A percentile compares a stretch with the other conserved stretches of the same genome.
Conservation (phyloP, 129 eudicot species). For the Escallonia herrerae region DNA sequence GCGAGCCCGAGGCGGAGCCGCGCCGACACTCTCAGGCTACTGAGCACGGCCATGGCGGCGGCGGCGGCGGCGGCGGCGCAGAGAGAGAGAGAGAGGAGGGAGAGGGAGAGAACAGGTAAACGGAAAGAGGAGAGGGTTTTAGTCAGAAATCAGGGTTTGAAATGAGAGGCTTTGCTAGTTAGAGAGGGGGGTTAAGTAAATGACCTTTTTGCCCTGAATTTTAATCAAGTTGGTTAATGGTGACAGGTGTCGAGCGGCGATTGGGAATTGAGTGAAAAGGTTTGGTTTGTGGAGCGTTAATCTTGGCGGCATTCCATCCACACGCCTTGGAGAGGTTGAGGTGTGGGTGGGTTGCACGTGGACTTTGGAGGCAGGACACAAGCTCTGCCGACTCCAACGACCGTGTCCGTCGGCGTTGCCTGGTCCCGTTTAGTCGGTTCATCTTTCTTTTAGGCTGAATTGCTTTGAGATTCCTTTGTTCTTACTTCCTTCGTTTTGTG, state of each 20-base stretch:
- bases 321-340: constrained; percentile 1
- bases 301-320: constrained; percentile 8
- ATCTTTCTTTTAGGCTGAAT: too few species aligned
- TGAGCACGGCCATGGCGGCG: constrained; percentile 66
- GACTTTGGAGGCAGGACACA: background rate
- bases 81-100: constrained; percentile 12
- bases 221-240: background rate
- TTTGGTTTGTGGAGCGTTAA: background rate
- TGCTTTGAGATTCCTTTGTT: too few species aligned
- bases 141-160: background rate
- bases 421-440: too few species aligned
- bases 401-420: background rate
- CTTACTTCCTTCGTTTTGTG: too few species aligned
- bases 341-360: constrained; percentile 10
- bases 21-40: constrained; percentile 42
- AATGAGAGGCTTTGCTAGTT: background rate
- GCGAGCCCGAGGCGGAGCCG: constrained; percentile 19
- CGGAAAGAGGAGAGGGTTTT: constrained; percentile 4
- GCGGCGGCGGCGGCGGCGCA: constrained; percentile 51
- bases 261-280: background rate
- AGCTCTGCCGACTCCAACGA: background rate
- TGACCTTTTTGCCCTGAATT: too few species aligned
- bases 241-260: background rate
- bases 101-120: background rate
- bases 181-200: background rate